Percentiles rank a stretch among this genome's conserved stretches.
These are phyloP conservation scores for Ascochyta viciae-villosae DNA, from an alignment of 2,329 filamentous ascomycete genomes.

Conservation along the genomic window DNA sequence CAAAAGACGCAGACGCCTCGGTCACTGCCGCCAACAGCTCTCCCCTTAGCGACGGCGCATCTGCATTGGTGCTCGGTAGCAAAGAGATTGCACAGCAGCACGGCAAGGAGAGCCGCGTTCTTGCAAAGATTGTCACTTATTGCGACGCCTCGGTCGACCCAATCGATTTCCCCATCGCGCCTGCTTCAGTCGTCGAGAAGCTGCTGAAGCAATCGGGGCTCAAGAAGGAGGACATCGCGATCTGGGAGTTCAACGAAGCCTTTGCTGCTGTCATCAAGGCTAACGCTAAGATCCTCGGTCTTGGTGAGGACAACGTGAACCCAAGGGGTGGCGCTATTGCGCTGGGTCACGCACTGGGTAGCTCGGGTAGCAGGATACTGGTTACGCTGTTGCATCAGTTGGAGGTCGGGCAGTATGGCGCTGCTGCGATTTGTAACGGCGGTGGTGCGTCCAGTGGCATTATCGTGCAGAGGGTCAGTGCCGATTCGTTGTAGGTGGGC, in stretches of 20 bases:
- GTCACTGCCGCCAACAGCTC: constrained; percentile 96
- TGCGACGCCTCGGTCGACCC: constrained; percentile 88
- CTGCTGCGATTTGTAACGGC: constrained; percentile 96
- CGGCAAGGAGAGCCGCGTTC: constrained; percentile 76
- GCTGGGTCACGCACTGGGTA: constrained; percentile 88
- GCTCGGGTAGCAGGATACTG: constrained; percentile 89
- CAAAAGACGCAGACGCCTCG: constrained; percentile 86
- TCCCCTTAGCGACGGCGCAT: constrained; percentile 93
- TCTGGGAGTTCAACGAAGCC: constrained; percentile 99
- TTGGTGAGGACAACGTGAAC: constrained; percentile 82
- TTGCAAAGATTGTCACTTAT: constrained; percentile 85
- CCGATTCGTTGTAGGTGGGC: constrained; percentile 29
- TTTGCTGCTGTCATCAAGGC: constrained; percentile 96
- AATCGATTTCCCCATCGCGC: constrained; percentile 93
- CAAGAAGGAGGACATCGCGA: constrained; percentile 85
- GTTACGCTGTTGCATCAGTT: constrained; percentile 91
- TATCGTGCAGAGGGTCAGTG: constrained; percentile 78
- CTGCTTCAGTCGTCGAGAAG: constrained; percentile 88
- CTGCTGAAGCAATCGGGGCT: constrained; percentile 89
- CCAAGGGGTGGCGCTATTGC: constrained; percentile 90
- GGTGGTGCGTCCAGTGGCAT: constrained; percentile 91
- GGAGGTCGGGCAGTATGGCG: constrained; percentile 90
- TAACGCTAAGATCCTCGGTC: constrained; percentile 88
- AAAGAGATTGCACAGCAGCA: constrained; percentile 82
- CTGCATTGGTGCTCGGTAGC: constrained; percentile 84